A percentile compares a stretch with the other conserved stretches of the same genome.
Evolutionary conservation across 2,329 filamentous ascomycete species (phyloP).

Genomic region (Tolypocladium pustulatum): DNA sequence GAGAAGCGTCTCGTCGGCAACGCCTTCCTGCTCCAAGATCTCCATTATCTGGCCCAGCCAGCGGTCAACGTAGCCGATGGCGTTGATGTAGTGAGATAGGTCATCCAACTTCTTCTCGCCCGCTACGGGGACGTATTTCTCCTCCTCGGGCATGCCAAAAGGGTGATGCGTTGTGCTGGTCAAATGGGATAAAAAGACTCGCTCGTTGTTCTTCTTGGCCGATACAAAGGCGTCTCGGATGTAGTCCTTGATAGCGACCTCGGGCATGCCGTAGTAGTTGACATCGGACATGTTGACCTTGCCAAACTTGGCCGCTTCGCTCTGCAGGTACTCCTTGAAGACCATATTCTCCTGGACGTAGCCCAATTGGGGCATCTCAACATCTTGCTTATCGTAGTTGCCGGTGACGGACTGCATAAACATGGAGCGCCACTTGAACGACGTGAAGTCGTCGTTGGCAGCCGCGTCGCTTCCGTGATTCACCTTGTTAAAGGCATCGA

Average conservation of each 20-base stretch:
- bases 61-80: constrained; percentile 19
- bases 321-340: constrained; percentile 17
- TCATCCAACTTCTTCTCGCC: constrained; percentile 14
- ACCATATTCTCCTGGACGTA: constrained; percentile 15
- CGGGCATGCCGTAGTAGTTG: constrained; percentile 24
- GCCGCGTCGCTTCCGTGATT: background rate
- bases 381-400: constrained; percentile 21
- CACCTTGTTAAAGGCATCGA: constrained; percentile 20
- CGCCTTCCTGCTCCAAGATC: constrained; percentile 18
- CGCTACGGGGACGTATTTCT: constrained; percentile 16
- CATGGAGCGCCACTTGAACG: constrained; percentile 19
- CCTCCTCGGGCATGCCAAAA: constrained; percentile 18
- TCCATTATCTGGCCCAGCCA: constrained; percentile 21
- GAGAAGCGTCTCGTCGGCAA: constrained; percentile 20
- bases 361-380: constrained; percentile 19
- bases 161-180: constrained; percentile 25
- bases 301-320: constrained; percentile 17
- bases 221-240: constrained; percentile 18
- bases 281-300: constrained; percentile 17
- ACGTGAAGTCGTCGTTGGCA: constrained; percentile 8
- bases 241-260: constrained; percentile 20
- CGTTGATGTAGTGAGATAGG: constrained; percentile 22
- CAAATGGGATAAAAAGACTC: constrained; percentile 23
- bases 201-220: constrained; percentile 17
- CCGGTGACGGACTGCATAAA: constrained; percentile 23